Evolutionary conservation across 768 basidiomycete species (phyloP), one percentile per base, ranked within the genome.

Genomic region (Boletus eberwhitei): DNA sequence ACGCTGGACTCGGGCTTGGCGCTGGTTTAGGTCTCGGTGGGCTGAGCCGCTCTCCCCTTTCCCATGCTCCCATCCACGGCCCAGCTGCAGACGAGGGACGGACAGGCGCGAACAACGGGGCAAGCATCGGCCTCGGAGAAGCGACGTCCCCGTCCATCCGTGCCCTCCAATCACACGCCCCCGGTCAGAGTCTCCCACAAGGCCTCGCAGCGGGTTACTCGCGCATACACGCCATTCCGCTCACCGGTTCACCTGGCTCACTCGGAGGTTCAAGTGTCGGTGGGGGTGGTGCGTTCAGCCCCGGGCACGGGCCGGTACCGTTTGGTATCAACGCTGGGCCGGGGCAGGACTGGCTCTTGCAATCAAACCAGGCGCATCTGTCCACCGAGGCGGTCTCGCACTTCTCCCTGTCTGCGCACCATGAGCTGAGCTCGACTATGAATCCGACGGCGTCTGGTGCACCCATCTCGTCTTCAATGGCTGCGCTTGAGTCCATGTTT

Each of bases 131-230:
- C 0, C 60, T 60, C 0, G 68, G 65, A 13, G 72, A 66, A 48
- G 70, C 72, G 17, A 71, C 85, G 1, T 87, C 86, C 14, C 89
- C 93, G 0, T 81, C 84, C 26, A 76, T 88, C 26, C 80, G 85
- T n/a, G 93, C 91, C 1, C 75, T 95, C 39, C 89, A 92, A 64
- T 77, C 86, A 17, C 93, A 95, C 60, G 92, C 91, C 1, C 93
- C 94, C 0, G 93, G 93, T 2, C 91, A 94, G 72, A 88, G 85
- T 71, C 77, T 96, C 13, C 93, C 95, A 1, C 93, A 95, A 52
- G 94, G 94, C 34, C 80, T 98, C 29, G 94, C 93, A 0, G 91
- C 91, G 0, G 94, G 93, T 0, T 86, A 93, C 66, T 93, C 90
- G 29, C 80, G 93, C 54, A 87, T 98, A 53, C 94, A 98, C 61